These are phyloP conservation scores for Penicillium waksmanii DNA, from an alignment of 495 filamentous ascomycete species.

Conservation along the genomic window DNA sequence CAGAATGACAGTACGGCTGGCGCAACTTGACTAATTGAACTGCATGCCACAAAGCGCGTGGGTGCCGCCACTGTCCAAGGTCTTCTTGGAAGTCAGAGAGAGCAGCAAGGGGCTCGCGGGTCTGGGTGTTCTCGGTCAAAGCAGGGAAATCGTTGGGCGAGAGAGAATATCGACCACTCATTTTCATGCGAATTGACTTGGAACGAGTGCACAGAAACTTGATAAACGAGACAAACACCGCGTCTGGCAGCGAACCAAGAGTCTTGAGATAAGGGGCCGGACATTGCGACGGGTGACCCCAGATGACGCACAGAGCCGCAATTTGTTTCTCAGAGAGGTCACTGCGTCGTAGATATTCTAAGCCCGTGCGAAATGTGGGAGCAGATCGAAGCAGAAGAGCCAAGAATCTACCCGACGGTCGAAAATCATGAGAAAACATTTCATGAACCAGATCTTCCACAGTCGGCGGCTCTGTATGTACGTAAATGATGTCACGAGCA, in stretches of 20 bases:
- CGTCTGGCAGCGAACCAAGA: slow-evolving; percentile 39
- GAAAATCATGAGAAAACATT: slow-evolving; percentile 55
- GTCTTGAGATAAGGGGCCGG: slow-evolving; percentile 19
- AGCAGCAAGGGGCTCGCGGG: slow-evolving; percentile 7
- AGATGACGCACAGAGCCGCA: slow-evolving; percentile 37
- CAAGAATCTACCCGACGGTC: slow-evolving; percentile 46
- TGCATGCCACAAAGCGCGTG: slow-evolving; percentile 46
- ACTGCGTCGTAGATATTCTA: slow-evolving; percentile 48
- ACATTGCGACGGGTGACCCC: slow-evolving; percentile 19
- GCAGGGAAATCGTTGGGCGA: slow-evolving; percentile 38
- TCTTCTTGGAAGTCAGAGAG: slow-evolving; percentile 29
- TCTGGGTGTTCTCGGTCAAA: slow-evolving; percentile 18
- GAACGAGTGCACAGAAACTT: slow-evolving; percentile 46
- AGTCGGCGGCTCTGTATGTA: slow-evolving; percentile 57
- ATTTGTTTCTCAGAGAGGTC: slow-evolving; percentile 38
- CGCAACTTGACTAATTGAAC: slow-evolving; percentile 42
- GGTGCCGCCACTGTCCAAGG: slow-evolving; percentile 23
- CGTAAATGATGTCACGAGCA: slow-evolving; percentile 61
- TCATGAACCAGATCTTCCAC: slow-evolving; percentile 55
- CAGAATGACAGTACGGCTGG: slow-evolving; percentile 33
- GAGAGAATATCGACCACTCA: slow-evolving; percentile 22
- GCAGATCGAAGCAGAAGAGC: slow-evolving; percentile 52
- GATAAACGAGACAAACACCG: slow-evolving; percentile 54
- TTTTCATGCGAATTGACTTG: slow-evolving; percentile 3
- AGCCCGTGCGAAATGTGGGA: slow-evolving; percentile 37